Conservation (phyloP, 257 asterid species). For the Nicotiana obtusifolia region DNA sequence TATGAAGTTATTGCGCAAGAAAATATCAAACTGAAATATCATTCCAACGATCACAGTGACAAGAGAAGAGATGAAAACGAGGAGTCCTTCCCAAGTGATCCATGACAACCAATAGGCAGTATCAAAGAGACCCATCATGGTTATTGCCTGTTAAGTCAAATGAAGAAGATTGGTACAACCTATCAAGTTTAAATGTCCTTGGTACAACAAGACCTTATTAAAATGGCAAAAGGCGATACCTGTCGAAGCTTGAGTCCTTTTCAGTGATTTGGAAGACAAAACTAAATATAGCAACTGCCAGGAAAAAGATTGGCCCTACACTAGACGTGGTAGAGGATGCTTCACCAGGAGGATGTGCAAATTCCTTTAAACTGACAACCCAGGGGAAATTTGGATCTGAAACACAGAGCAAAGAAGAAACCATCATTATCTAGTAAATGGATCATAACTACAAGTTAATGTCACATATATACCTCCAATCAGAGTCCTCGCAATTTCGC, state of each 20-base stretch:
- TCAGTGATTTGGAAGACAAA: slow-evolving; percentile 80
- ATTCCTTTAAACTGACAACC: slow-evolving; percentile 67
- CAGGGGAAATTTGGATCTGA: slow-evolving; percentile 70
- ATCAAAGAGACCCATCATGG: slow-evolving; percentile 97
- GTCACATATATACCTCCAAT: slow-evolving; percentile 45
- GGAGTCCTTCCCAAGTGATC: slow-evolving; percentile 80
- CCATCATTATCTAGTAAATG: not conserved
- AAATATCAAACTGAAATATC: slow-evolving; percentile 90
- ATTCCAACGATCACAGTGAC: slow-evolving; percentile 78
- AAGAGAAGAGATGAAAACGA: slow-evolving; percentile 56
- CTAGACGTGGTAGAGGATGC: slow-evolving; percentile 46
- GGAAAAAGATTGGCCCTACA: slow-evolving; percentile 79
- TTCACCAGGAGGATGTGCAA: slow-evolving; percentile 69
- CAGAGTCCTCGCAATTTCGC: slow-evolving; percentile 76
- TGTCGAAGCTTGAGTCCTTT: slow-evolving; percentile 92
- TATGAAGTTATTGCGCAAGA: slow-evolving; percentile 56
- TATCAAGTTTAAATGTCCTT: too few species aligned
- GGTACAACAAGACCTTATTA: too few species aligned
- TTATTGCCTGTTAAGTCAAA: slow-evolving; percentile 62
- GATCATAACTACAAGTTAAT: not conserved
- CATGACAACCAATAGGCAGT: slow-evolving; percentile 93
- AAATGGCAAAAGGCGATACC: slow-evolving; percentile 33
- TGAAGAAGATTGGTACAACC: too few species aligned
- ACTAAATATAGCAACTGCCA: slow-evolving; percentile 86
- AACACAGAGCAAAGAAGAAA: slow-evolving; percentile 11